Base-by-base conservation (phyloP, 225 moss, liverwort and hornwort genomes). In the Rhytidiadelphus loreus region DNA sequence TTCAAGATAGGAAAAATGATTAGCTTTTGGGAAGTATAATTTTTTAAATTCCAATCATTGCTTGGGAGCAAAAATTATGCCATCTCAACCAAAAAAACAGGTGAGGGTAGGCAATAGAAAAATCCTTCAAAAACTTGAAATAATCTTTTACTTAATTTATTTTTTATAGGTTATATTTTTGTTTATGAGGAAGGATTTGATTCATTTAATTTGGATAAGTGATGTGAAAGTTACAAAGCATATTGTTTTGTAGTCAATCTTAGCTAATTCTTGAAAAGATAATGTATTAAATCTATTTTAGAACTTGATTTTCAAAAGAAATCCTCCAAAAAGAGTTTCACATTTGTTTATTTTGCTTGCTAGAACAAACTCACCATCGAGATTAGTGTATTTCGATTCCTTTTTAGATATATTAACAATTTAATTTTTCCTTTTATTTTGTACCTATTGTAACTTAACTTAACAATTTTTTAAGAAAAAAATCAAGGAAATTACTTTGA, bases 281-380 rank as follows among this genome's bases (percentile, higher is more conserved):
- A 69, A 39, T 69, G 14, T 24, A 13, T 69, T 69, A 4, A 21
- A 69, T 24, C 0, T 69, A 1, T 39, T 69, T 69, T 24, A 1
- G 12, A 68, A 68, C 37, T n/a, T 22, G 4, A n/a, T 6, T n/a
- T 68, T 66, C 2, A 68, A 22, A 20, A 6, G 46, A 21, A 6
- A 12, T 3, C 7, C 7, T 1, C 1, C 10, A 2, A 7, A n/a
- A n/a, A 13, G 17, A 24, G 1, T 20, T 23, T 24, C 2, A 20
- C 7, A 39, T 69, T n/a, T 4, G 4, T 69, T 69, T 13, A 7
- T 7, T 69, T 39, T 0, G 0, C 3, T 13, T 39, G 13, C 14
- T 69, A 24, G 7, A 69, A 39, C 0, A 69, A 39, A 39, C 13
- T 39, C 24, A 39, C 24, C 0, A 0, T 69, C 8, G 23, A 1